These are phyloP conservation scores for Rhynchospora breviuscula DNA, from an alignment of 176 grass and related monocot genomes.

Conservation along the genomic window DNA sequence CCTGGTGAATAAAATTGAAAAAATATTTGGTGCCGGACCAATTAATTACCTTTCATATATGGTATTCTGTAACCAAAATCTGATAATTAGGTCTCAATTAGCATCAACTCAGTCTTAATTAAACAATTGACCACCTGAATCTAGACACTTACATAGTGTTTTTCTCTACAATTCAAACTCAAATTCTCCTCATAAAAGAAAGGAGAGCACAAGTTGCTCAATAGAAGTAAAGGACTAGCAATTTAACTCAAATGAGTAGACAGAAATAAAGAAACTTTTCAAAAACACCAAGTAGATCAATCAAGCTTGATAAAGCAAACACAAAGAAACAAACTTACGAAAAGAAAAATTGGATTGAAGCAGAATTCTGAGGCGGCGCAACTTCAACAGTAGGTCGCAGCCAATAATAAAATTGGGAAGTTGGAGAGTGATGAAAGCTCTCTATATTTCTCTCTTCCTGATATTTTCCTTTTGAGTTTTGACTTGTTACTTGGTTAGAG, in stretches of 20 bases:
- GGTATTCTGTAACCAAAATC: neutral
- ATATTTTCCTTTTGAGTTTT: neutral
- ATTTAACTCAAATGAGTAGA: neutral
- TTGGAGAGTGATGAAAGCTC: constrained; percentile 5
- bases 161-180: neutral
- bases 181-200: neutral
- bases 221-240: neutral
- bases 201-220: neutral
- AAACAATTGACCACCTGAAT: neutral
- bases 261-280: neutral
- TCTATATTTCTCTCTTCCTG: neutral
- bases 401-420: neutral
- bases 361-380: neutral
- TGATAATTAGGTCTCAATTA: neutral
- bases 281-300: neutral
- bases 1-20: neutral
- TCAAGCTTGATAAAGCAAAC: neutral
- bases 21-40: neutral
- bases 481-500: neutral
- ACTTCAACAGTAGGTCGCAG: neutral
- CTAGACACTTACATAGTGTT: neutral
- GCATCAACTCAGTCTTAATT: neutral
- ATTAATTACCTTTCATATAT: neutral
- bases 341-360: neutral
- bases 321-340: constrained; percentile 5